Base-by-base conservation (phyloP, 192 early-diverging fungal genomes). In the Borealophlyctis nickersoniae region DNA sequence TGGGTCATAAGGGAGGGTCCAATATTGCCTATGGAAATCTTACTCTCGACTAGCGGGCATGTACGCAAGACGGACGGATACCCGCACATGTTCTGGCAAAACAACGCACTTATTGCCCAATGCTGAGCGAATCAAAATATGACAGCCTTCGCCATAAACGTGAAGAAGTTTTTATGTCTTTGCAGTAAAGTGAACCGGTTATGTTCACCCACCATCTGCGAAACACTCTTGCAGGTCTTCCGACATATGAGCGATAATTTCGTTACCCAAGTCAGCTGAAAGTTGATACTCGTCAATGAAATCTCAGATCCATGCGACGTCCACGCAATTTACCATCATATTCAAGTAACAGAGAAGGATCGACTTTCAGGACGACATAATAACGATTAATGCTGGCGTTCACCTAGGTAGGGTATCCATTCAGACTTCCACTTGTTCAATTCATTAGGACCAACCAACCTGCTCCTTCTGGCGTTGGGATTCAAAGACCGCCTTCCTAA, bases 251-350 rank as follows among this genome's bases (percentile, higher is more conserved):
- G 9, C 7, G 9, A 45, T 45, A 19, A 45, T 22, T 24, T 1
- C 60, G n/a, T 61, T 7, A 1, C 48, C 48, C 30, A 61, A 14
- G 16, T 0, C 29, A 9, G 60, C 57, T 35, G 19, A 13, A 45
- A 13, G 39, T 45, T 19, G 19, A 19, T 45, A 19, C 39, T 45
- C 19, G 39, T 45, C 9, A 45, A 45, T 45, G 39, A 45, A 45
- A 45, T 45, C 7, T 13, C 9, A 45, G 39, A 19, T 13, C 9
- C 19, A 7, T 45, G 9, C 9, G 9, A 45, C 39, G 39, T 45
- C n/a, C n/a, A n/a, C n/a, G n/a, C n/a, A n/a, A n/a, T n/a, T n/a
- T 28, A 55, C 53, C 57, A 29, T 64, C 62, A 56, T 57, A 35
- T 9, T 64, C 50, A 14, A 56, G 14, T 31, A 64, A 22, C 28